Base-by-base conservation (phyloP, 2,329 filamentous ascomycete species). In the Xylaria multiplex region DNA sequence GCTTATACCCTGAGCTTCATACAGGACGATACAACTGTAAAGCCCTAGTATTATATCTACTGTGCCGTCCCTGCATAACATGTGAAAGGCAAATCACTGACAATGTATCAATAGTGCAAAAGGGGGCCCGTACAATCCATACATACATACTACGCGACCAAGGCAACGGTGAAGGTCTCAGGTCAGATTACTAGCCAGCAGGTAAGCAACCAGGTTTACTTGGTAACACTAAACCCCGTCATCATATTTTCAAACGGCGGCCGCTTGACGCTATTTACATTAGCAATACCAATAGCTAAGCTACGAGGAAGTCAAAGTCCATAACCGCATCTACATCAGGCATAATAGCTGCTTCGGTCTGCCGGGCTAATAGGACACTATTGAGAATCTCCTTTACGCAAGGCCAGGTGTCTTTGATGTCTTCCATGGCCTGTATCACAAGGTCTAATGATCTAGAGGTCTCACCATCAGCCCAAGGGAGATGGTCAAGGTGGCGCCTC, bases 401-500 rank as follows among this genome's bases (percentile, higher is more conserved):
- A 6, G 81, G 80, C 79, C 80, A 84, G 7, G 81, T 82, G 46
- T 82, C 78, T 35, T 87, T 79, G 40, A 88, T 83, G n/a, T 81
- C 78, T 40, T 84, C 78, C 67, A 87, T 83, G 42, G 83, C 82
- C 4, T 85, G 81, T 0, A 82, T 74, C n/a, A 82, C 78, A 16
- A 82, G 78, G 8, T 82, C 81, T 27, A 90, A 77, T 19, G 83
- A 81, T 32, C 78, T 78, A 0, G 85, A 80, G 32, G 89, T 83
- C 55, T 84, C 77, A 0, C 75, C 71, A 65, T 83, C 81, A 40
- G 78, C 77, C 78, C 79, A 81, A 0, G 79, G 75, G 0, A 78
- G 75, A 7, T 75, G 72, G 35, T 81, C 76, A 45, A 84, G 75
- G 62, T 80, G 80, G 1, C 81, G 76, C 59, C 80, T 80, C 81